Base-by-base conservation (phyloP, 2,329 filamentous ascomycete genomes). In the Scolecobasidium constrictum region DNA sequence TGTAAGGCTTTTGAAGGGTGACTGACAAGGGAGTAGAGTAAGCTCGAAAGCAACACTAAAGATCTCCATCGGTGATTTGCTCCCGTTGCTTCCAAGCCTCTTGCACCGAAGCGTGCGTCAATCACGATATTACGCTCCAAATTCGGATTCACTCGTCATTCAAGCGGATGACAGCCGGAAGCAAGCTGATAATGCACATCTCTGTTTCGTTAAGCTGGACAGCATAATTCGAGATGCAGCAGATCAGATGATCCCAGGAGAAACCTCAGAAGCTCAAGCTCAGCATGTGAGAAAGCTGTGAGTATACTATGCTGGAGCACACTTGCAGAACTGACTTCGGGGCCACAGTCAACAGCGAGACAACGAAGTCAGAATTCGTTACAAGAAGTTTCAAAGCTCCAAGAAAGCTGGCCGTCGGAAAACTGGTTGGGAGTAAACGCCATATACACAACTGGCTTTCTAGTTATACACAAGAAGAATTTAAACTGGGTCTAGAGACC, bases 41-140 rank as follows among this genome's bases (percentile, higher is more conserved):
- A 79, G 77, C 55, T 78, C 77, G 26, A 81, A 81, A 63, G 77
- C 76, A 44, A 80, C 76, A n/a, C 57, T 81, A 23, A 72, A 69
- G 49, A 59, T 81, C 23, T 64, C 73, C 15, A 58, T 77, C 40
- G 59, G 66, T 18, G 56, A 64, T 5, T 63, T 81, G 33, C 57
- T 78, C 11, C 65, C 67, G 9, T 57, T 73, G 35, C 56, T 81
- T 17, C 77, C 77, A 35, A 58, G 56, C 16, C 50, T 73, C 7
- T 60, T 81, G 6, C 75, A 78, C 56, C 49, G 57, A 35, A 53
- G 65, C 20, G 62, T 81, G 42, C 63, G 64, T 35, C 50, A 60
- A 15, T 77, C 70, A 11, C 73, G 73, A 47, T 78, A 77, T 56
- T 63, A 69, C 46, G 69, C 76, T 17, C 59, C 65, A 20, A 68